Base-by-base conservation (phyloP, 768 basidiomycete genomes). In the Leccinum disarticulatum region DNA sequence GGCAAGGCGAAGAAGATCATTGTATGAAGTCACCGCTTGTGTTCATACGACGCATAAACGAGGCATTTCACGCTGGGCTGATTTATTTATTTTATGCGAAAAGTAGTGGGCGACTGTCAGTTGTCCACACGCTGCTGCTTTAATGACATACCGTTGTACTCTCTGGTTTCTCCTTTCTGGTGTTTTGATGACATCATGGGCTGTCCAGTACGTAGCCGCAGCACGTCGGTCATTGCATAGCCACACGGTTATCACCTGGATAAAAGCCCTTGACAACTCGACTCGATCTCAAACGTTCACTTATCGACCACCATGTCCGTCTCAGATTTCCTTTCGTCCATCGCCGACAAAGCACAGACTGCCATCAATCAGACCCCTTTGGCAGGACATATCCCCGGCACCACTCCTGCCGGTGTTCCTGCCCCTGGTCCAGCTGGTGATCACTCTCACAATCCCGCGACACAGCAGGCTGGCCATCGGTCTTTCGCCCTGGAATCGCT, bases 1-100 rank as follows among this genome's bases (percentile, higher is more conserved):
- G 90, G 89, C 70, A 94, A 93, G 76, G 72, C 84, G 67, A 88
- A 84, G 81, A 94, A 92, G 80, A 88, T 91, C 56, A 69, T 84
- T 70, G 85, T 90, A 60, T 91, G 77, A 77, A 43, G 61, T 53
- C 59, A 27, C 36, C 4, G 49, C 54, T 55, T 62, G 61, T 63
- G 54, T 61, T 65, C 43, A 59, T 63, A 59, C 58, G 56, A 57
- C 52, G 47, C 55, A 55, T 59, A 61, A 57, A 60, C 61, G 62
- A 59, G 55, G 52, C 59, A 55, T 62, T 63, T 62, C 57, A 35
- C 55, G 52, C 54, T 55, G 57, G 56, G 54, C 65, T 70, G 73
- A 73, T 72, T 73, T 73, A 74, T 73, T 64, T 63, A 61, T 68
- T 65, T 65, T 66, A 64, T 66, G 68, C 65, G 63, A 62, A 54